Percentiles rank a stretch among this genome's conserved stretches.
Conservation (phyloP, 1,139 yeast genomes). For the Keqinozyma sinolaborantium region DNA sequence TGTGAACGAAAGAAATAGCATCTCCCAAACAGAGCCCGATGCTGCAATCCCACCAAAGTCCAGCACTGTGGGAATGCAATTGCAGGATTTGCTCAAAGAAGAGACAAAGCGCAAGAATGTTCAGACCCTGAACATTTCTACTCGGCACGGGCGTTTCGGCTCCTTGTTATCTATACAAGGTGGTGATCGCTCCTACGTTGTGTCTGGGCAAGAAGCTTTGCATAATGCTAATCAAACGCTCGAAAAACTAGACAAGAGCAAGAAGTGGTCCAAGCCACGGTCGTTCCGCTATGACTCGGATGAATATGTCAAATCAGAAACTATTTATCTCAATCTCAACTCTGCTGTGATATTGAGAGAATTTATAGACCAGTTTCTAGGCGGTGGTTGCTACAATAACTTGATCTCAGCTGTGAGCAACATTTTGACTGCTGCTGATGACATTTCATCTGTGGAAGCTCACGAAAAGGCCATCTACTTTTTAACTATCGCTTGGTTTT, state of each 20-base stretch:
- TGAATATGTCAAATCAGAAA: conserved; percentile 23
- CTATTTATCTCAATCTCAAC: conserved; percentile 27
- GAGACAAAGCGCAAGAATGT: conserved; percentile 54
- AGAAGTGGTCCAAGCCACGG: conserved; percentile 57
- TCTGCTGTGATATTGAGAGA: conserved; percentile 38
- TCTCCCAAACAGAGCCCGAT: conserved; percentile 9
- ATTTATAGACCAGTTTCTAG: conserved; percentile 49
- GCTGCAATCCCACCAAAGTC: conserved; percentile 13
- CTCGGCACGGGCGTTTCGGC: conserved; percentile 91
- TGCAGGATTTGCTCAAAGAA: conserved; percentile 52
- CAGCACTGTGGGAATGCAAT: conserved; percentile 32
- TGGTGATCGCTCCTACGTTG: conserved; percentile 56
- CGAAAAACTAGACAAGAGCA: conserved; percentile 59
- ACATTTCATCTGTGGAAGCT: conserved; percentile 34
- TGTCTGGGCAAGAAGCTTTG: conserved; percentile 73
- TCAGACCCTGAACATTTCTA: conserved; percentile 51
- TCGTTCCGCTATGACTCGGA: conserved; percentile 45
- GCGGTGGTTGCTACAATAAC: conserved; percentile 75
- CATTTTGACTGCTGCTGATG: conserved; percentile 33
- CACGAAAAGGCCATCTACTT: conserved; percentile 49
- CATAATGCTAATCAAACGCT: conserved; percentile 45
- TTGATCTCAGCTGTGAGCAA: conserved; percentile 53
- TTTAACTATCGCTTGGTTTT: conserved; percentile 70
- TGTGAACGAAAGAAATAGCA: conserved; percentile 4
- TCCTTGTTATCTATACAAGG: conserved; percentile 71